These are phyloP conservation scores for Colletotrichum sp. DNA, from an alignment of 2,329 filamentous ascomycete species.

Conservation along the genomic window DNA sequence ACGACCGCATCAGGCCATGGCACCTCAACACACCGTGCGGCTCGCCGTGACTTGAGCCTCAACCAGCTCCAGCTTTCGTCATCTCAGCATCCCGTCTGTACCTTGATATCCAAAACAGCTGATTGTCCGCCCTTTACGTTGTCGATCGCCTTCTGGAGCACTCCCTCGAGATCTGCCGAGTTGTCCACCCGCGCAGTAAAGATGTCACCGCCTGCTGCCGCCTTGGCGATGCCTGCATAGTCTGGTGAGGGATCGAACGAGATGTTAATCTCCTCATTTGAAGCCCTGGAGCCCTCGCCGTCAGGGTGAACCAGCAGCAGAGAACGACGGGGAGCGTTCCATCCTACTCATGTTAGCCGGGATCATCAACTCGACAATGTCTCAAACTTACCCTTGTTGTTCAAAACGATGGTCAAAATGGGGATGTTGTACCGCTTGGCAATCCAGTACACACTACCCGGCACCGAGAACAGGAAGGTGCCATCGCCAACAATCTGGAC, in stretches of 20 bases:
- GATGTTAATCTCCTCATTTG: conserved; percentile 52
- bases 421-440: conserved; percentile 58
- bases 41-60: not conserved
- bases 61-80: not conserved
- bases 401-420: conserved; percentile 59
- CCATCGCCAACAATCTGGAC: conserved; percentile 63
- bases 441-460: conserved; percentile 62
- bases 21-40: not conserved
- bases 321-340: conserved; percentile 49
- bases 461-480: conserved; percentile 60
- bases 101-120: conserved; percentile 60
- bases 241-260: conserved; percentile 49
- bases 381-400: conserved; percentile 55
- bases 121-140: conserved; percentile 54
- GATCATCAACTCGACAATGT: not conserved
- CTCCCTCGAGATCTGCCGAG: conserved; percentile 48
- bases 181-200: conserved; percentile 54
- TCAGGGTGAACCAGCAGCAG: conserved; percentile 48
- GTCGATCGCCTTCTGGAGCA: conserved; percentile 54
- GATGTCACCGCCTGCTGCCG: conserved; percentile 49
- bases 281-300: conserved; percentile 42
- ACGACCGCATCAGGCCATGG: not conserved
- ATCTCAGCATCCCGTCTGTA: conserved; percentile 47
- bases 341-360: conserved; percentile 30
- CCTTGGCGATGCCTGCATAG: conserved; percentile 35